phyloP scores from a whole-genome alignment of 2,329 filamentous ascomycete species.

The Penicillium concentricum region DNA sequence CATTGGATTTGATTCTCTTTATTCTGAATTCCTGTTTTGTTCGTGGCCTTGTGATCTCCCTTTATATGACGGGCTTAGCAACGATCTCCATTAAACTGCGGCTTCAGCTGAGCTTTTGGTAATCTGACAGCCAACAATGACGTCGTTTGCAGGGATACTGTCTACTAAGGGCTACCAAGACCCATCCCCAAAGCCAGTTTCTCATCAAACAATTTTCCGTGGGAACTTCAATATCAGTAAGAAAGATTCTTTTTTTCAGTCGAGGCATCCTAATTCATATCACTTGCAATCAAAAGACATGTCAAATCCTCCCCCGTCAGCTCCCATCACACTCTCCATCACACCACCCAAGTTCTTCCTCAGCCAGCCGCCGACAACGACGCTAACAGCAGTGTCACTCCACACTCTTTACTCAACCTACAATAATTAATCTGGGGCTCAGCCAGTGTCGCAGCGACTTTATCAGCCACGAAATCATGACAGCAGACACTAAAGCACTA shows the following conservation, averaged over 20 bases:
- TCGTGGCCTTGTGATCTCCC: too few species aligned
- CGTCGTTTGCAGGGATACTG: neutral
- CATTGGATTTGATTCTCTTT: too few species aligned
- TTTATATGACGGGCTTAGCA: too few species aligned
- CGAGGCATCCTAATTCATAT: neutral
- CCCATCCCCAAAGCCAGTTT: neutral
- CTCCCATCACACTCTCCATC: neutral
- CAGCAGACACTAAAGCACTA: neutral
- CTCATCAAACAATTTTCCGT: too few species aligned
- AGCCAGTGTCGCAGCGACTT: neutral
- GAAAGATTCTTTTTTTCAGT: neutral
- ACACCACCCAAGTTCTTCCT: neutral
- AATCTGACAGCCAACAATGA: neutral
- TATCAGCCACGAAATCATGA: neutral
- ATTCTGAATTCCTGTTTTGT: too few species aligned
- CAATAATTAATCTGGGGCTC: neutral
- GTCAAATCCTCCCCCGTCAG: neutral
- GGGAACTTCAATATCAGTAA: neutral
- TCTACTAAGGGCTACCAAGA: neutral
- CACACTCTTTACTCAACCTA: neutral
- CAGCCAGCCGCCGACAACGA: neutral
- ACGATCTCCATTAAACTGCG: too few species aligned
- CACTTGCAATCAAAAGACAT: neutral
- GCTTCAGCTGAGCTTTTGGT: neutral
- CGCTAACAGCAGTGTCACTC: neutral